A percentile compares a stretch with the other conserved stretches of the same genome.
Evolutionary conservation across 352 stramenopile genomes (phyloP).

Genomic region (Thalassiosira hispida): DNA sequence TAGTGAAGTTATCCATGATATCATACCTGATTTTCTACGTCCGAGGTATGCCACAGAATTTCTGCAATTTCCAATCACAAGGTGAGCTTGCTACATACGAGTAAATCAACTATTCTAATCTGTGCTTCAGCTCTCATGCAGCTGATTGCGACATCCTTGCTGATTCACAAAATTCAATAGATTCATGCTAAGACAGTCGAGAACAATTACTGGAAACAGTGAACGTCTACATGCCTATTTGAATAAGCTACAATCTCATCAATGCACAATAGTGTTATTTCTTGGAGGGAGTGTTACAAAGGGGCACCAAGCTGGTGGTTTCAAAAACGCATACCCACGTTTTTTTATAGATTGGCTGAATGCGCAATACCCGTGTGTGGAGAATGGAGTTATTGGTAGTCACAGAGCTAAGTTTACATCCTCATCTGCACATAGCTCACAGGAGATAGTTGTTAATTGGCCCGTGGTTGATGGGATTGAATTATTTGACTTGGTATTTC

Average conservation of each 20-base stretch:
- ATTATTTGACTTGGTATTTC: constrained; percentile 44
- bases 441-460: constrained; percentile 39
- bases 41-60: background rate
- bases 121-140: too few relatives aligned
- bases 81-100: background rate
- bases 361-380: constrained; percentile 29
- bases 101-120: background rate
- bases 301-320: constrained; percentile 25
- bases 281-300: constrained; percentile 32
- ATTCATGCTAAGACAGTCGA: constrained; percentile 35
- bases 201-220: constrained; percentile 49
- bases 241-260: constrained; percentile 30
- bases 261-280: constrained; percentile 54
- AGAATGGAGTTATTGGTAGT: constrained; percentile 3
- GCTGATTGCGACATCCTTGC: too few relatives aligned
- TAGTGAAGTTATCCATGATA: background rate
- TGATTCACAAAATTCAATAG: background rate
- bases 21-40: background rate
- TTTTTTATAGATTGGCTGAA: constrained; percentile 57
- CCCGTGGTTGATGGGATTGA: constrained; percentile 19
- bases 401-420: constrained; percentile 35
- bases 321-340: constrained; percentile 26
- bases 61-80: background rate
- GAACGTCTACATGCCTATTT: constrained; percentile 48
- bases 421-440: constrained; percentile 10